Conservation (phyloP, 169 alveolate genomes). For the Cryptosporidium canis region DNA sequence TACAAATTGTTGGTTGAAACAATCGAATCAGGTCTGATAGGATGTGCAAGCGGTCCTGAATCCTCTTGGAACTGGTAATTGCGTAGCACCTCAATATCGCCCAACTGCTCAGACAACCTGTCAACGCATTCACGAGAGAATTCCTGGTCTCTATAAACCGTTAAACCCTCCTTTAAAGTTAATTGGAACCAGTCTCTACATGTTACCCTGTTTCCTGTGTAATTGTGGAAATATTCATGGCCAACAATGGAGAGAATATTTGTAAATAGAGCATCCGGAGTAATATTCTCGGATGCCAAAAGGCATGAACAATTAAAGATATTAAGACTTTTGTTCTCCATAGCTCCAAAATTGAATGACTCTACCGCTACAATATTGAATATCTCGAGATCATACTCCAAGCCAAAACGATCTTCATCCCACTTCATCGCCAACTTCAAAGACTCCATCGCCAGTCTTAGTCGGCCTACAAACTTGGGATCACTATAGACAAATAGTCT, state of each 20-base stretch:
- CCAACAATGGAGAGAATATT: conserved; percentile 88
- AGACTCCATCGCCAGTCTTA: conserved; percentile 88
- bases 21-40: conserved; percentile 91
- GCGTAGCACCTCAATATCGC: conserved; percentile 83
- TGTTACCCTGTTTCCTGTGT: conserved; percentile 94
- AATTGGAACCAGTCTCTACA: conserved; percentile 94
- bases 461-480: conserved; percentile 82
- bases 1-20: conserved; percentile 91
- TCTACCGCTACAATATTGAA: conserved; percentile 89
- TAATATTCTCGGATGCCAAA: conserved; percentile 86
- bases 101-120: conserved; percentile 85
- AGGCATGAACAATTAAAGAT: conserved; percentile 88
- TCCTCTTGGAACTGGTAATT: conserved; percentile 90
- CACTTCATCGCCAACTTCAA: conserved; percentile 90
- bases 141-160: conserved; percentile 91
- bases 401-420: conserved; percentile 91
- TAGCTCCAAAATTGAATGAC: conserved; percentile 93
- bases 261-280: conserved; percentile 88
- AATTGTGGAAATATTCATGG: conserved; percentile 93
- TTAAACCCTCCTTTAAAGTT: conserved; percentile 92
- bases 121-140: conserved; percentile 84
- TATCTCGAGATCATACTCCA: conserved; percentile 90
- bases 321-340: conserved; percentile 93
- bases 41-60: conserved; percentile 93
- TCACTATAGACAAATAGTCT: conserved; percentile 84